Evolutionary conservation across 1,284 basidiomycete genomes (phyloP).

Genomic region (Apiotrichum mycotoxinovorans): DNA sequence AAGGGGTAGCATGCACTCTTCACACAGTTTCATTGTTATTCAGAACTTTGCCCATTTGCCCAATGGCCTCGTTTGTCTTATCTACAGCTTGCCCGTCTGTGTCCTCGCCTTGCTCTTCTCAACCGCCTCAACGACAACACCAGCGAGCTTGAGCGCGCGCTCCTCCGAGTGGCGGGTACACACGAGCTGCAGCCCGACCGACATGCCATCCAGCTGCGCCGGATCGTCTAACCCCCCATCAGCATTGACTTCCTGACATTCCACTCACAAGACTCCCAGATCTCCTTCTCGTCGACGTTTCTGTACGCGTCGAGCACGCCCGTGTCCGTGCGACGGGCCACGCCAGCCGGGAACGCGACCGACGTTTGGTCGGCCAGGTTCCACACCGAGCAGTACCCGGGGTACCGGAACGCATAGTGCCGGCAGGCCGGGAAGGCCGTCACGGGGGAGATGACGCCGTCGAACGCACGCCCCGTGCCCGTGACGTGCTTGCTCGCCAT

Average conservation of each 20-base stretch:
- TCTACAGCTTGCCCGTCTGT: not conserved
- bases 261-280: constrained; percentile 53
- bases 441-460: constrained; percentile 8
- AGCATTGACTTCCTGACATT: constrained; percentile 33
- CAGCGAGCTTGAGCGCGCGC: constrained; percentile 7
- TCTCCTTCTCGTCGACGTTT: constrained; percentile 51
- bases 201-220: constrained; percentile 56
- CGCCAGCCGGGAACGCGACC: constrained; percentile 60
- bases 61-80: too few relatives aligned
- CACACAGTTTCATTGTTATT: too few relatives aligned
- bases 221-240: constrained; percentile 58
- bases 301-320: constrained; percentile 49
- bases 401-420: not conserved
- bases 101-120: not conserved
- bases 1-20: too few relatives aligned
- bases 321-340: constrained; percentile 56
- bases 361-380: constrained; percentile 58
- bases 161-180: constrained; percentile 54
- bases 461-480: constrained; percentile 5
- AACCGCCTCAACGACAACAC: constrained; percentile 4
- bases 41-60: too few relatives aligned
- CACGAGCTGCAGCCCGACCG: constrained; percentile 63
- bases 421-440: not conserved
- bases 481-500: not conserved
- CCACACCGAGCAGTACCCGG: constrained; percentile 12